These are phyloP conservation scores for Starmerella gropengiesseri DNA, from an alignment of 805 yeast species.

Conservation along the genomic window DNA sequence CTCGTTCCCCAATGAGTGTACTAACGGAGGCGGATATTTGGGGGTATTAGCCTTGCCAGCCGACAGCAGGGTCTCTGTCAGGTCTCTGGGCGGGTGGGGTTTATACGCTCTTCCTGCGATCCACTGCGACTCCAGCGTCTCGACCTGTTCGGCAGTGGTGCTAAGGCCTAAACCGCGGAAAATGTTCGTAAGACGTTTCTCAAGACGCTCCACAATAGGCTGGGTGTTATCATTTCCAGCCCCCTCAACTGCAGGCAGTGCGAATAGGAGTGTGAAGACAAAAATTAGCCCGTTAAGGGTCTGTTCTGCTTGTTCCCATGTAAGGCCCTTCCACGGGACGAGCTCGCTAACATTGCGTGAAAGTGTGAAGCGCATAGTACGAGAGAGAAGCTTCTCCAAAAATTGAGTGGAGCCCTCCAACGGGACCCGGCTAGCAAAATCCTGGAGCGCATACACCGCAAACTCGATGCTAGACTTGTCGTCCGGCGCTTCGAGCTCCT, in stretches of 20 bases:
- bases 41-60: no score
- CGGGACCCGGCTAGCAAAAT: neutral
- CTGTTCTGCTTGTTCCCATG: conserved; percentile 1
- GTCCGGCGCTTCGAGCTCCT: neutral
- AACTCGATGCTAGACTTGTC: neutral
- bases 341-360: neutral
- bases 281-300: neutral
- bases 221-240: neutral
- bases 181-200: neutral
- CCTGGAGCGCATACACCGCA: neutral
- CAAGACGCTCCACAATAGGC: neutral
- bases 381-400: neutral
- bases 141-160: neutral
- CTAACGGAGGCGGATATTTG: neutral
- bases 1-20: neutral
- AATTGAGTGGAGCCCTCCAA: neutral
- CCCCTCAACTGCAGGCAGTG: neutral
- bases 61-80: neutral
- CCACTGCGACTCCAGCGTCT: conserved; percentile 1
- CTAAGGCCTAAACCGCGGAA: neutral
- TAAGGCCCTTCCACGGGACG: neutral
- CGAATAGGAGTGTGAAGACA: neutral
- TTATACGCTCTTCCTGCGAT: neutral
- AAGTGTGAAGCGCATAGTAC: neutral
- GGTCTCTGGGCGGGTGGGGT: neutral